These are phyloP conservation scores for Apophysomyces variabilis DNA, from an alignment of 371 early-diverging fungal species.

Conservation along the genomic window DNA sequence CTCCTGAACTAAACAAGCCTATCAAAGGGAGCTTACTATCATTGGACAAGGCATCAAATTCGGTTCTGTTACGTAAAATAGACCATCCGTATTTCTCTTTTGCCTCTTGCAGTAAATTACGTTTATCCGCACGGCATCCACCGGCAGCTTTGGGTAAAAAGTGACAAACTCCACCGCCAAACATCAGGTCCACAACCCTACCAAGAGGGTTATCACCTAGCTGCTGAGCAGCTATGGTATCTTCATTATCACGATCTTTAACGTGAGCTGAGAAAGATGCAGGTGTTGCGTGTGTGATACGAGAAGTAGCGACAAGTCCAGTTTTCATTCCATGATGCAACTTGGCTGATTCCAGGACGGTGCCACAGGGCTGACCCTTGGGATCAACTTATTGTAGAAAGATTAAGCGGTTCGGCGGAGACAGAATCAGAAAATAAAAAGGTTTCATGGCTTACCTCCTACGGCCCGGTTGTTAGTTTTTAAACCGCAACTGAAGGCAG, in stretches of 20 bases:
- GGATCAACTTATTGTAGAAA: conserved; percentile 48
- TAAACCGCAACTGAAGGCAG: conserved; percentile 83
- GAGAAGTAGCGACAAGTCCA: conserved; percentile 87
- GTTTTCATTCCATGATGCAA: conserved; percentile 68
- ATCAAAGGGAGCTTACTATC: conserved; percentile 68
- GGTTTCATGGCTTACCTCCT: conserved; percentile 44
- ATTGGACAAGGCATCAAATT: conserved; percentile 61
- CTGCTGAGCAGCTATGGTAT: conserved; percentile 83
- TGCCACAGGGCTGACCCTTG: conserved; percentile 78
- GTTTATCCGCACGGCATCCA: conserved; percentile 75
- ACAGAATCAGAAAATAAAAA: not conserved
- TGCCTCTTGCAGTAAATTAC: conserved; percentile 67
- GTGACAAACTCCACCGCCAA: conserved; percentile 90
- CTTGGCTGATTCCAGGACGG: conserved; percentile 92
- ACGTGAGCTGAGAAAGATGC: conserved; percentile 83
- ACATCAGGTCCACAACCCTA: conserved; percentile 79
- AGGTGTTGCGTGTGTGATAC: conserved; percentile 90
- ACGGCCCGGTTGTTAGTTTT: conserved; percentile 91
- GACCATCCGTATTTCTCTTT: conserved; percentile 62
- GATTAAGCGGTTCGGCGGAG: not conserved
- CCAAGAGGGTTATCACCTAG: conserved; percentile 83
- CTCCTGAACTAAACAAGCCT: conserved; percentile 73
- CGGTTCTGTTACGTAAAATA: conserved; percentile 47
- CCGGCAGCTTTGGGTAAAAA: conserved; percentile 69
- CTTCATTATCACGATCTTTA: conserved; percentile 70